Conservation (phyloP, 148 eudicot species). For the Gaultheria prostrata region DNA sequence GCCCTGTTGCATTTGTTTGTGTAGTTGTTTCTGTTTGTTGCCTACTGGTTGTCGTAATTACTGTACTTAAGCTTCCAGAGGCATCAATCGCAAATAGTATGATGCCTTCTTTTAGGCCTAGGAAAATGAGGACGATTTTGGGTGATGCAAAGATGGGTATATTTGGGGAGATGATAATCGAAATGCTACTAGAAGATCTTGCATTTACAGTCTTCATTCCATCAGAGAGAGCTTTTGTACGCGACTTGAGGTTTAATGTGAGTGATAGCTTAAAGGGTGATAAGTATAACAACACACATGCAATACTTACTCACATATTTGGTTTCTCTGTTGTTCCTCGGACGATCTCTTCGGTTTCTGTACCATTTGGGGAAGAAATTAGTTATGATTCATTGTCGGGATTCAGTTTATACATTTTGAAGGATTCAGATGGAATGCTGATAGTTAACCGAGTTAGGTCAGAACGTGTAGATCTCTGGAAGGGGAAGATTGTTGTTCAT, state of each 20-base stretch:
- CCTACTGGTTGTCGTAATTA: slow-evolving; percentile 35
- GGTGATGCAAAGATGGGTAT: slow-evolving; percentile 33
- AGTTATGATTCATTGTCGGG: slow-evolving; percentile 70
- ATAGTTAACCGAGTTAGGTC: slow-evolving; percentile 60
- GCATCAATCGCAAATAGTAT: slow-evolving; percentile 16
- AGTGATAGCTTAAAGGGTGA: slow-evolving; percentile 38
- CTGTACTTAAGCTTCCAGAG: slow-evolving; percentile 52
- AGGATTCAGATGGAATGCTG: slow-evolving; percentile 51
- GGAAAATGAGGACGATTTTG: not conserved
- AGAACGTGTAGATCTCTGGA: slow-evolving; percentile 40
- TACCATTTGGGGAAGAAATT: slow-evolving; percentile 40
- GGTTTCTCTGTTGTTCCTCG: slow-evolving; percentile 76
- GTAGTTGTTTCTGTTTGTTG: slow-evolving; percentile 41
- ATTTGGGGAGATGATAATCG: slow-evolving; percentile 63
- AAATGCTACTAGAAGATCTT: slow-evolving; percentile 77
- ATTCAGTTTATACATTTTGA: slow-evolving; percentile 38
- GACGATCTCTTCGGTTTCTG: slow-evolving; percentile 39
- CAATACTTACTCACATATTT: slow-evolving; percentile 63
- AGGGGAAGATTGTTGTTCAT: slow-evolving; percentile 60
- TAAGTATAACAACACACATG: slow-evolving; percentile 47
- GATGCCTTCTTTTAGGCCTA: slow-evolving; percentile 13
- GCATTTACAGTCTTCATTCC: slow-evolving; percentile 79
- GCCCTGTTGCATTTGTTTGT: slow-evolving; percentile 32
- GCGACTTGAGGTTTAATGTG: slow-evolving; percentile 46
- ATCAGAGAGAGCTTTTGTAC: slow-evolving; percentile 55